Base-by-base conservation (phyloP, 2,329 filamentous ascomycete species). In the Dothistroma septosporum region DNA sequence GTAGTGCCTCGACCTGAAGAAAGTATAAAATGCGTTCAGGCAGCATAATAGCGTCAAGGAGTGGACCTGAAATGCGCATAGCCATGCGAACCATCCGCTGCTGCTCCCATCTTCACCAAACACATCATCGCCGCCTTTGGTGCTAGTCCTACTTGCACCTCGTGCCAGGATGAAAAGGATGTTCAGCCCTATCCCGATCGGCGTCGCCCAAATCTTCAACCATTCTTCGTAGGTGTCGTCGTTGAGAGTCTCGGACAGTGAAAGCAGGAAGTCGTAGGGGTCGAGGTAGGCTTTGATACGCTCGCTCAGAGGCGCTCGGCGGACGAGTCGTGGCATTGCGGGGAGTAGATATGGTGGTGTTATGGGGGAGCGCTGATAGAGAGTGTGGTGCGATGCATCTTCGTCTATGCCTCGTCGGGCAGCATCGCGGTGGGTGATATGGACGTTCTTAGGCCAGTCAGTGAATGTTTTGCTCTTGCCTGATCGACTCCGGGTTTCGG, bases 181-280 rank as follows among this genome's bases (percentile, higher is more conserved):
- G 75, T 97, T 97, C 69, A 92, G 80, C 0, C 74, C 83, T 31
- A 96, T 68, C 5, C 92, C 93, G 19, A 96, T 79, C 55, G 90
- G 87, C 5, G 86, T 84, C 28, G 91, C 89, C 74, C 91, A 88
- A 37, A 86, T 78, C 67, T 90, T 88, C 63, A 86, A 79, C 62
- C 85, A 79, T 21, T 93, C 91, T 68, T 97, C 90, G 87, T 92
- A 95, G 69, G 96, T 90, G 72, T 89, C 87, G 31, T 91, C 91
- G 73, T 97, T 92, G 62, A 99, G 83, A 77, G 96, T 91, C 74
- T 97, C 93, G 0, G 91, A 95, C 1, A 96, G 76, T 89, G 91
- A 96, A 19, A 99, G 85, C 57, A 94, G 78, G 71, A 93, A 90
- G 77, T 99, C 94, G 78, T 90, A 88, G 2, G 91, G 91, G 72